These are phyloP conservation scores for Pseudopyrenochaeta lycopersici DNA, from an alignment of 2,329 filamentous ascomycete genomes.

Conservation along the genomic window DNA sequence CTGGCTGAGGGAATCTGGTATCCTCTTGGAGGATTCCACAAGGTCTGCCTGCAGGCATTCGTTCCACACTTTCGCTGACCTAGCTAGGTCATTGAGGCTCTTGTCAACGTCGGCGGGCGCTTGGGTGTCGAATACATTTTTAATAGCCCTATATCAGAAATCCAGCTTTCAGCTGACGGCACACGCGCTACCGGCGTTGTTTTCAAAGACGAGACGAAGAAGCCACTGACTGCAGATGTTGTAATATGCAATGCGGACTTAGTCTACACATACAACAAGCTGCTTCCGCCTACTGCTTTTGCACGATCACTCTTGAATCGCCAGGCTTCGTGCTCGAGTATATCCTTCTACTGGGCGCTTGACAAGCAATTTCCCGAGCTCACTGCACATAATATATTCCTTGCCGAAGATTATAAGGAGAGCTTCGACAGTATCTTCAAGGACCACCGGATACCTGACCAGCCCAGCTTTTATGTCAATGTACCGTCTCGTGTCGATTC, in stretches of 20 bases:
- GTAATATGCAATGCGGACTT: conserved; percentile 78
- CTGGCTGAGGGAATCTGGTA: conserved; percentile 81
- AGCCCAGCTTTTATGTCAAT: conserved; percentile 81
- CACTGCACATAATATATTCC: conserved; percentile 78
- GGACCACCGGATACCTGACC: conserved; percentile 69
- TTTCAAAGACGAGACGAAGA: conserved; percentile 65
- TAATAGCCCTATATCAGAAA: conserved; percentile 64
- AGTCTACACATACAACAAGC: conserved; percentile 76
- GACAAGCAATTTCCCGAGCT: conserved; percentile 69
- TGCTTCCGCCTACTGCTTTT: conserved; percentile 65
- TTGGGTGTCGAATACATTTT: conserved; percentile 71
- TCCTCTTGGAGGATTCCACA: conserved; percentile 74
- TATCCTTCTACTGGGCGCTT: conserved; percentile 80
- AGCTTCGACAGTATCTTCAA: conserved; percentile 82
- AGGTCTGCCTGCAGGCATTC: conserved; percentile 49
- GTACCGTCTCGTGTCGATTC: conserved; percentile 75
- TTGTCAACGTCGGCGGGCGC: conserved; percentile 70
- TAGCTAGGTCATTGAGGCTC: conserved; percentile 62
- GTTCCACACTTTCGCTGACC: conserved; percentile 8
- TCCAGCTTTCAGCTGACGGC: conserved; percentile 64
- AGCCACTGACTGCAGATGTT: conserved; percentile 66
- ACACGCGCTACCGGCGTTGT: conserved; percentile 66
- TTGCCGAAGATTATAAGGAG: conserved; percentile 75
- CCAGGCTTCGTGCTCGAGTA: conserved; percentile 73
- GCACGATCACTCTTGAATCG: conserved; percentile 56